Conservation (phyloP, 345 rosid genomes). For the Jatropha curcas region DNA sequence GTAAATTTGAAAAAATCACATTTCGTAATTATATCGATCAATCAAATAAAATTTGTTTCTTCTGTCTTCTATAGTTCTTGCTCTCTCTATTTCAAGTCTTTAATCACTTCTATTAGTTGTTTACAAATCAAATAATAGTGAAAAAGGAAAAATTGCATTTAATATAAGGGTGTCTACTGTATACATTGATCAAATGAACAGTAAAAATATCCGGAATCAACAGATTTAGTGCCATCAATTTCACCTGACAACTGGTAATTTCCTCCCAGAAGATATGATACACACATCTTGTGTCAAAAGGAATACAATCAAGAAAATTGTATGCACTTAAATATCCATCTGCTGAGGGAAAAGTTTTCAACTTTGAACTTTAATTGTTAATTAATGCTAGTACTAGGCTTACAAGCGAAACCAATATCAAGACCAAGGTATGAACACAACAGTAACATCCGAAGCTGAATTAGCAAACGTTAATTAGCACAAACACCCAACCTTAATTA, state of each 20-base stretch:
- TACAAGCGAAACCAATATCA: constrained; percentile 3
- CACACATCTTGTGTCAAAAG: neutral
- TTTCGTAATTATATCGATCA: too few relatives aligned
- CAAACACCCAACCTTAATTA: too few relatives aligned
- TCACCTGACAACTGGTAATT: neutral
- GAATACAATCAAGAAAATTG: neutral
- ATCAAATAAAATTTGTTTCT: too few relatives aligned
- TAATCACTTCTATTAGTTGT: too few relatives aligned
- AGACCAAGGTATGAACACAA: neutral
- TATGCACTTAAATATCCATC: too few relatives aligned
- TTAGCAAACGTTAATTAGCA: neutral
- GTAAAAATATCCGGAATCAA: neutral
- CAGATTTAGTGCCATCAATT: neutral
- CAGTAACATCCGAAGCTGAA: neutral
- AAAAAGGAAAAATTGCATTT: too few relatives aligned
- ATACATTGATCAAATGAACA: neutral
- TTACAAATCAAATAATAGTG: too few relatives aligned
- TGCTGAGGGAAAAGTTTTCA: too few relatives aligned
- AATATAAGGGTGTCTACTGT: too few relatives aligned
- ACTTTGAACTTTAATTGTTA: neutral
- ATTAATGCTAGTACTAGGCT: neutral
- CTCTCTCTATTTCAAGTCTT: too few relatives aligned
- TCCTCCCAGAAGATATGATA: neutral
- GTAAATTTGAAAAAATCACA: too few relatives aligned
- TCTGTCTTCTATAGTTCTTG: too few relatives aligned